Evolutionary conservation across 2,329 filamentous ascomycete species (phyloP), one percentile per base, ranked within the genome.

Genomic region (Plenodomus tracheiphilus): DNA sequence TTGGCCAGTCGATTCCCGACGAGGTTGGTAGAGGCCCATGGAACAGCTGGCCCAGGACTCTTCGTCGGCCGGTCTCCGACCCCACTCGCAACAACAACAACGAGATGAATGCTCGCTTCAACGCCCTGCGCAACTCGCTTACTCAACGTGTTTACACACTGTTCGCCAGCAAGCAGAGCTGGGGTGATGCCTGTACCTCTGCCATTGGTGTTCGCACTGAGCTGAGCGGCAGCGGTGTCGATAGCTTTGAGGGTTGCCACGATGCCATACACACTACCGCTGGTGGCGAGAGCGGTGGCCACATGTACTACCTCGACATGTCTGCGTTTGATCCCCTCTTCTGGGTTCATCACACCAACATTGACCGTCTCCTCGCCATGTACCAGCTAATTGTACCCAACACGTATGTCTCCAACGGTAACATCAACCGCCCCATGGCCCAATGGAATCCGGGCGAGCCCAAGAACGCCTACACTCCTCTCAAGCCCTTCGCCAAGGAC

Each of bases 261-360:
- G 69, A 72, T 41, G 57, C 57, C 36, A 53, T 71, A 35, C 69
- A 72, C 62, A 62, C 59, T 49, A 65, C 64, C 22, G 59, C 59
- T 56, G 69, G 69, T 54, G 69, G 69, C 47, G 64, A 65, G 43
- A 47, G 85, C 10, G 84, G 81, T 55, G 86, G 87, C 4, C 86
- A 89, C 65, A 88, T 93, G 85, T 83, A 84, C 38, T 88, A 86
- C 68, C 84, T 91, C 46, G 69, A 72, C 47, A 85, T 88, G 56
- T 89, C 89, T n/a, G 82, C 87, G 0, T 94, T 91, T 66, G 90
- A 94, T 62, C 89, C 89, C 1, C 75, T 91, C 32, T 72, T 72
- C 63, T 71, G 68, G 69, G 62, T 72, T n/a, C 69, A 71, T 58
- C 69, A 72, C 62, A 54, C 49, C 64, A 73, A 73, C 49, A 49